These are phyloP conservation scores for Colletotrichum karsti DNA, from an alignment of 2,329 filamentous ascomycete genomes.

Conservation along the genomic window DNA sequence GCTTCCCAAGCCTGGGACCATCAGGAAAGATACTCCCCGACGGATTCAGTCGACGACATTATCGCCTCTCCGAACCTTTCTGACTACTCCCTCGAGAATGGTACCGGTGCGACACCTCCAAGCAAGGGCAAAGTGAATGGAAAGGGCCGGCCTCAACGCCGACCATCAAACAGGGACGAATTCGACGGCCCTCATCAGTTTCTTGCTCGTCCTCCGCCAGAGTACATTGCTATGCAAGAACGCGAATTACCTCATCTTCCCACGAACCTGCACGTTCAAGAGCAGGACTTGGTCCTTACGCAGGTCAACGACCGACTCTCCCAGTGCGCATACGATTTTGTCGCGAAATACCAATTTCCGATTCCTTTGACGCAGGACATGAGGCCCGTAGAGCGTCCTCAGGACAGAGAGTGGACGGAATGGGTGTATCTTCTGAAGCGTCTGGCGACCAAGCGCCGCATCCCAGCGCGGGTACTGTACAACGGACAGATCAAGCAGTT, in stretches of 20 bases:
- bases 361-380: slow-evolving; percentile 86
- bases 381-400: slow-evolving; percentile 76
- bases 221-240: slow-evolving; percentile 79
- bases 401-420: slow-evolving; percentile 89
- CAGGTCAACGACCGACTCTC: slow-evolving; percentile 87
- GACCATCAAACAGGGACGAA: slow-evolving; percentile 84
- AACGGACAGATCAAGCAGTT: slow-evolving; percentile 93
- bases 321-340: slow-evolving; percentile 88
- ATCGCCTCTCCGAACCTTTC: slow-evolving; percentile 66
- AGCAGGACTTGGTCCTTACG: slow-evolving; percentile 83
- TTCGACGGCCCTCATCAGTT: slow-evolving; percentile 90
- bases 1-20: slow-evolving; percentile 56
- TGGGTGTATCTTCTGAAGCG: slow-evolving; percentile 90
- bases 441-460: slow-evolving; percentile 85
- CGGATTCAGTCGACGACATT: slow-evolving; percentile 67
- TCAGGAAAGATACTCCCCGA: slow-evolving; percentile 62
- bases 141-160: slow-evolving; percentile 67
- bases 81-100: slow-evolving; percentile 67
- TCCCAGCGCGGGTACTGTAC: slow-evolving; percentile 84
- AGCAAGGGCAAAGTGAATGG: slow-evolving; percentile 55
- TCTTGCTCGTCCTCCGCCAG: slow-evolving; percentile 75
- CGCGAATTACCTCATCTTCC: slow-evolving; percentile 83
- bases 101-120: slow-evolving; percentile 47
- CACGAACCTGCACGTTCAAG: slow-evolving; percentile 82
- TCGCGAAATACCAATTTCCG: slow-evolving; percentile 90